Conservation (phyloP, 768 basidiomycete species). For the Solioccasus polychromus region DNA sequence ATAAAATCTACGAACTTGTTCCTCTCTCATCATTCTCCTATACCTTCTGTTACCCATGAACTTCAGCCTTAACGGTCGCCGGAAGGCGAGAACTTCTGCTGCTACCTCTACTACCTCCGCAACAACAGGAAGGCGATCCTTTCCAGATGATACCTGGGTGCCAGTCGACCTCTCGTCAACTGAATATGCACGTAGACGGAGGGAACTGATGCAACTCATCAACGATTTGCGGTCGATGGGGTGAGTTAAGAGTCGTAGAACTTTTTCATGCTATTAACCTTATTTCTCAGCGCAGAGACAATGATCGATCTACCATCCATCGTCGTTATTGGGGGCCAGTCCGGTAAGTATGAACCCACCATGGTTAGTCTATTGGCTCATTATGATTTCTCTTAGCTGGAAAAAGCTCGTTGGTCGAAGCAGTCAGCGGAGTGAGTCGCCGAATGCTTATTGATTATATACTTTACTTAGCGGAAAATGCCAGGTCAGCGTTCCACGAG, state of each 20-base stretch:
- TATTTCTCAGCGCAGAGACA: slow-evolving; percentile 32
- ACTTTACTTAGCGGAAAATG: neutral
- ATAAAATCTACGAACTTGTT: slow-evolving; percentile 9
- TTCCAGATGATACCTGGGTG: slow-evolving; percentile 13
- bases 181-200: slow-evolving; percentile 40
- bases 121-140: slow-evolving; percentile 1
- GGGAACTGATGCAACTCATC: slow-evolving; percentile 38
- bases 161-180: slow-evolving; percentile 25
- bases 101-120: slow-evolving; percentile 1
- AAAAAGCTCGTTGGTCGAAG: slow-evolving; percentile 60
- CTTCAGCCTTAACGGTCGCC: neutral
- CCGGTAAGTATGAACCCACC: slow-evolving; percentile 34
- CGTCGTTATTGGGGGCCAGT: slow-evolving; percentile 56
- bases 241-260: slow-evolving; percentile 21
- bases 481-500: slow-evolving; percentile 60
- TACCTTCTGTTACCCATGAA: slow-evolving; percentile 7
- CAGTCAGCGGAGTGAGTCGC: slow-evolving; percentile 48
- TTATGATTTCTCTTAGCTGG: slow-evolving; percentile 42
- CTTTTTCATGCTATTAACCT: neutral
- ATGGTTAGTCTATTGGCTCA: neutral
- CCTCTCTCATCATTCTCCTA: neutral
- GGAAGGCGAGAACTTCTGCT: too few relatives aligned
- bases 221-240: slow-evolving; percentile 41
- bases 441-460: neutral
- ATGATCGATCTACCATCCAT: slow-evolving; percentile 49